A percentile compares a stretch with the other conserved stretches of the same genome.
phyloP scores from a whole-genome alignment of 352 stramenopile genomes.

The Pythium plurisporium region DNA sequence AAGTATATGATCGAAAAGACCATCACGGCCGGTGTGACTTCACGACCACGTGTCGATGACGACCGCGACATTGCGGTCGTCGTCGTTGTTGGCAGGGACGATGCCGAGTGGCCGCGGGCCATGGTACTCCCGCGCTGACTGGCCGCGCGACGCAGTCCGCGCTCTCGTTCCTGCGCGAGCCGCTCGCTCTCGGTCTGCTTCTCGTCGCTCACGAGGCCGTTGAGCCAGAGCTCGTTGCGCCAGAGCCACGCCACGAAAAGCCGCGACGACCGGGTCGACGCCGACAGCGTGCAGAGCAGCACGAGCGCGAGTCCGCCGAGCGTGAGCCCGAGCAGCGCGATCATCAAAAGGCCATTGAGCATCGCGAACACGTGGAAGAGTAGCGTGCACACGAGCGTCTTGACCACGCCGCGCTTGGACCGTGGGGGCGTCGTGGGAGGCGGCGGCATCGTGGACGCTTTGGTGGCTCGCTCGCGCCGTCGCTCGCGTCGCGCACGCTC shows the following conservation, averaged over 20 bases:
- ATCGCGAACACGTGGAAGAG: conserved; percentile 53
- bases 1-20: conserved; percentile 65
- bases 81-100: background rate
- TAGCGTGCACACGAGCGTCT: conserved; percentile 37
- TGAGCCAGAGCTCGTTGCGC: conserved; percentile 51
- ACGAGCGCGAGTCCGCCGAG: conserved; percentile 31
- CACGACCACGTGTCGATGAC: conserved; percentile 21
- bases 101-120: background rate
- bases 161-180: conserved; percentile 4
- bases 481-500: background rate
- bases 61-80: background rate
- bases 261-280: conserved; percentile 31
- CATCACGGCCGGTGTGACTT: conserved; percentile 62
- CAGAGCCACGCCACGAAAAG: conserved; percentile 52
- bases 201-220: conserved; percentile 30
- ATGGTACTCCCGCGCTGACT: background rate
- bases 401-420: conserved; percentile 23
- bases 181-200: conserved; percentile 15
- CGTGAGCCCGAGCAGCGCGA: conserved; percentile 36
- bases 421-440: background rate
- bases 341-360: conserved; percentile 34
- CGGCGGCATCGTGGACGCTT: background rate
- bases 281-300: conserved; percentile 40
- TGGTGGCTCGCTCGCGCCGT: background rate
- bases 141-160: conserved; percentile 2